These are phyloP conservation scores for Bassia scoparia DNA, from an alignment of 148 eudicot species.

Conservation along the genomic window DNA sequence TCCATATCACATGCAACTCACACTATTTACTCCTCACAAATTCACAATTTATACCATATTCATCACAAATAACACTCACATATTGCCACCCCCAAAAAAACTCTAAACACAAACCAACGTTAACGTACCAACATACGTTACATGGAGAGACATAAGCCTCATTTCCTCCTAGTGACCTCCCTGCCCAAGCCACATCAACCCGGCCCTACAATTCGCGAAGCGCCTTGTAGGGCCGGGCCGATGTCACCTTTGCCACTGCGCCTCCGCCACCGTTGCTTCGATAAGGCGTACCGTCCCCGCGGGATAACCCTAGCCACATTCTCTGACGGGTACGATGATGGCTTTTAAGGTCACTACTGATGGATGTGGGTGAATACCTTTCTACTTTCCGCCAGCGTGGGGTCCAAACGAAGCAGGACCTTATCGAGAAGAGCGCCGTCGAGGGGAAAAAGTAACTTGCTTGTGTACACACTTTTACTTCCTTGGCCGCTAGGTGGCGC, in stretches of 20 bases:
- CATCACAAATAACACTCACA: background rate
- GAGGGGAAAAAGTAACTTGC: conserved; percentile 46
- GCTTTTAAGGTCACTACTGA: conserved; percentile 19
- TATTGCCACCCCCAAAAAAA: background rate
- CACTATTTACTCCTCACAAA: background rate
- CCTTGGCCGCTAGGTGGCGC: conserved; percentile 61
- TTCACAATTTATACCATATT: background rate
- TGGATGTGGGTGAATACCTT: conserved; percentile 16
- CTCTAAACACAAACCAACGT: background rate
- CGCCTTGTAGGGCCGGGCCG: conserved; percentile 32
- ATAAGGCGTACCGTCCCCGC: conserved; percentile 9
- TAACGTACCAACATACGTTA: background rate
- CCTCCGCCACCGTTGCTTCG: conserved; percentile 33
- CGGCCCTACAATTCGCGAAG: conserved; percentile 48
- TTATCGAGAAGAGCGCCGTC: conserved; percentile 25
- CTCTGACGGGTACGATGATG: conserved; percentile 53
- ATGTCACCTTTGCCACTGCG: conserved; percentile 44
- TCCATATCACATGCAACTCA: conserved; percentile 13
- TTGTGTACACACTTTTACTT: conserved; percentile 43
- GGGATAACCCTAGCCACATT: conserved; percentile 37
- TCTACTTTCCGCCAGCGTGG: conserved; percentile 26
- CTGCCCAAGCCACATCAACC: conserved; percentile 65
- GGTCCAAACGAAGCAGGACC: conserved; percentile 19
- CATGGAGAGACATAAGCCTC: conserved; percentile 30
- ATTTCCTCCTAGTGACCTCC: conserved; percentile 44